Evolutionary conservation across 129 eudicot species (phyloP).

Genomic region (Tagetes erecta): DNA sequence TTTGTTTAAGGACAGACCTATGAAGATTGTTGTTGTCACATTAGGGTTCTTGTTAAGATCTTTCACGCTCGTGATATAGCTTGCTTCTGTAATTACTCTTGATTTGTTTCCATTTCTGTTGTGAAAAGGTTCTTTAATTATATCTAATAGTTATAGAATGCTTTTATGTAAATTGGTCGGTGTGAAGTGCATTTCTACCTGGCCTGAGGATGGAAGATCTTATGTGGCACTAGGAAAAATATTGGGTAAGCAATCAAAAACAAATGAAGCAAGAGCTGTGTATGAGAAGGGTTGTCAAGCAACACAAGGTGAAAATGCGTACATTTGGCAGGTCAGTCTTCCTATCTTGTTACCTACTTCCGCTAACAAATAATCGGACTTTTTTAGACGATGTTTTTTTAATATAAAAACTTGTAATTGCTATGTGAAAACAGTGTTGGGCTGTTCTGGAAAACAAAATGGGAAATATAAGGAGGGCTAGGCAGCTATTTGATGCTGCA

Average conservation of each 20-base stretch:
- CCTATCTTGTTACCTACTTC: not conserved
- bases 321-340: constrained; percentile 89
- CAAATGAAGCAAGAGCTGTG: constrained; percentile 78
- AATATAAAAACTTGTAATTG: constrained; percentile 3
- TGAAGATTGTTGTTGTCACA: not conserved
- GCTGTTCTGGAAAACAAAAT: constrained; percentile 85
- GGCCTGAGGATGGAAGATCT: constrained; percentile 98
- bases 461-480: constrained; percentile 83
- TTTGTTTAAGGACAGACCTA: not conserved
- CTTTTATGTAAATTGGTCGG: not conserved
- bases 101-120: constrained; percentile 17
- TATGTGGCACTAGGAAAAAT: constrained; percentile 92
- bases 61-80: constrained; percentile 1
- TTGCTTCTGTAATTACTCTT: constrained; percentile 3
- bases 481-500: constrained; percentile 94
- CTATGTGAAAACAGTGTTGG: constrained; percentile 71
- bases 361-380: too few relatives aligned
- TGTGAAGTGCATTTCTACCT: constrained; percentile 74
- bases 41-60: not conserved
- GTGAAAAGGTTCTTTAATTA: constrained; percentile 17
- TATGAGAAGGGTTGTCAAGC: constrained; percentile 98
- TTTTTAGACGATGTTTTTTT: not conserved
- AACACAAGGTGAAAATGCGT: constrained; percentile 96
- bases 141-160: constrained; percentile 19
- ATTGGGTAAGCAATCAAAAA: constrained; percentile 71